Evolutionary conservation across 2,329 filamentous ascomycete genomes (phyloP).

Genomic region (Curvularia sp.): DNA sequence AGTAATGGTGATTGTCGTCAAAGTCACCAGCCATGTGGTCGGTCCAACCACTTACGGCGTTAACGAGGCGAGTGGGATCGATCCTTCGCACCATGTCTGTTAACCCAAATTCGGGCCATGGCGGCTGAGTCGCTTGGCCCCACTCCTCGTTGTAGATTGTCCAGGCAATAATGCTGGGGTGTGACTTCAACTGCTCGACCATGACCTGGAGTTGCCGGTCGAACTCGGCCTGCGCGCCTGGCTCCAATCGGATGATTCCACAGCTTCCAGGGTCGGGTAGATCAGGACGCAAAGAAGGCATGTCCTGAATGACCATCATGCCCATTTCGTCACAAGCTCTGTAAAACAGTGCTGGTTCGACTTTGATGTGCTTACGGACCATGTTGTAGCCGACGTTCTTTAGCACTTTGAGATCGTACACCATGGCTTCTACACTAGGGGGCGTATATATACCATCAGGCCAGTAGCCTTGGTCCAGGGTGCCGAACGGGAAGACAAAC

Average conservation of each 20-base stretch:
- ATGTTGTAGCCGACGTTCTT: slow-evolving; percentile 74
- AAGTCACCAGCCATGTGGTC: slow-evolving; percentile 73
- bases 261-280: slow-evolving; percentile 25
- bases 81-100: slow-evolving; percentile 62
- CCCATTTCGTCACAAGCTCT: slow-evolving; percentile 71
- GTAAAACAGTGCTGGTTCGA: slow-evolving; percentile 72
- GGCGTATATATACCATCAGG: slow-evolving; percentile 72
- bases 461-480: slow-evolving; percentile 75
- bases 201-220: slow-evolving; percentile 67
- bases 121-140: slow-evolving; percentile 62
- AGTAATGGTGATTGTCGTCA: slow-evolving; percentile 73
- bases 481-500: slow-evolving; percentile 71
- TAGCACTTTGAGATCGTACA: slow-evolving; percentile 68
- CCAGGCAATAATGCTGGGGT: slow-evolving; percentile 70
- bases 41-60: slow-evolving; percentile 69
- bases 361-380: slow-evolving; percentile 75
- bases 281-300: slow-evolving; percentile 63
- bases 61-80: slow-evolving; percentile 69
- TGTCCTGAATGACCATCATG: slow-evolving; percentile 73
- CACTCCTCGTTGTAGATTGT: slow-evolving; percentile 77
- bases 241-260: slow-evolving; percentile 23
- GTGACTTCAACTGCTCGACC: slow-evolving; percentile 68
- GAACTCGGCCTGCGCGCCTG: slow-evolving; percentile 68
- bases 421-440: slow-evolving; percentile 71
- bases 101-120: slow-evolving; percentile 64